Base-by-base conservation (phyloP, 371 early-diverging fungal genomes). In the Conidiobolus incongruus region DNA sequence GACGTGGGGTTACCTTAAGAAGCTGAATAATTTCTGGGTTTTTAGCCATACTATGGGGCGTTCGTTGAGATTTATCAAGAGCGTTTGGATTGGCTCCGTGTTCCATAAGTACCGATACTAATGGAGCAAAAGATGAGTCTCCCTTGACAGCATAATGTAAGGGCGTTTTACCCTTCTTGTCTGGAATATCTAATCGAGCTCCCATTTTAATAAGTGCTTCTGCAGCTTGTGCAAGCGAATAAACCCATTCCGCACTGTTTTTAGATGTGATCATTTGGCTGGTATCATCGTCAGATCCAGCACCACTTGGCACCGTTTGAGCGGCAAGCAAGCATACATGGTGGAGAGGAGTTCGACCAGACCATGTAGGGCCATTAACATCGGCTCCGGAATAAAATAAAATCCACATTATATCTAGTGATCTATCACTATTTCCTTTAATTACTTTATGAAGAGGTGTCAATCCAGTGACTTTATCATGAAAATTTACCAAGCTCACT, bases 391-490 rank as follows among this genome's bases (percentile, higher is more conserved):
- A 64, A 36, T 66, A 67, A 46, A 68, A 70, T 1, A 80, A 47
- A 53, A 75, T 58, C 33, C 61, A 58, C 29, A 77, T 62, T 0
- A 63, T 70, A 10, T 72, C 72, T 21, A 69, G 52, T 1, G 68
- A 66, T 1, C 68, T 68, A 11, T 75, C 44, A 0, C 74, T 74
- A 15, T 70, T 63, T 7, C 62, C 59, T 2, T 74, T 58, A 51
- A 70, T 60, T 2, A 75, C 75, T 45, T 73, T 68, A 40, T 77
- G 77, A 1, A 77, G 45, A 0, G 72, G 65, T 0, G 75, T 75
- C 16, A 75, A 35, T 0, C 77, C 77, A 1, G 65, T 75, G 20
- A 63, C 64, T 17, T 65, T 56, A 42, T 79, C 77, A 38, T 66
- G 66, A 33, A 66, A 58, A 45, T 74, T 73, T 24, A 75, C 57